Evolutionary conservation across 345 rosid genomes (phyloP), one percentile per base, ranked within the genome.

Genomic region (Nasturtium officinale): DNA sequence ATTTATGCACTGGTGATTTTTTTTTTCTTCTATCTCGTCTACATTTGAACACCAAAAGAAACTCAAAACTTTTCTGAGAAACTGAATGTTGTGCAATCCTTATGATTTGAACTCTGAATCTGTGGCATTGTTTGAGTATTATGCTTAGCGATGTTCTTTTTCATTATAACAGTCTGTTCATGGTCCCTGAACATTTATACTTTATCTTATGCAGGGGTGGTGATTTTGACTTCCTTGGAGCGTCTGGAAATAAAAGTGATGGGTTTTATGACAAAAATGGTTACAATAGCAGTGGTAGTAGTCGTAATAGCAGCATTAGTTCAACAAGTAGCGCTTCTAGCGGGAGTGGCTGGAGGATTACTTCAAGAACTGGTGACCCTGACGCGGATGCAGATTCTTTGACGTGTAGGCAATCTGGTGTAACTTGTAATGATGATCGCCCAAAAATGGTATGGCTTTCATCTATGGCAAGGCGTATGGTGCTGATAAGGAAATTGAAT

Each of bases 361-460:
- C 82, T 68, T 75, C 85, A 30, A 89, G 82, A 82, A 77, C 82
- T 77, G 92, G 90, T 57, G 99, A 96, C 73, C 96, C 90, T 52
- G 99, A 92, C 48, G 97, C 99, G 26, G 99, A 96, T 87, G 99
- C 96, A 66, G 99, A 96, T 89, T 96, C 99, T 52, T 77, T 90
- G 57, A 82, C 93, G n/a, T 90, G 97, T 66, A 87, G 89, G 77
- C 96, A 89, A 75, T 89, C 98, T 46, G 96, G 90, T 79, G 80
- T 92, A 81, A 83, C 98, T 62, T 80, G 89, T 73, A 86, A 81
- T 77, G 88, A 86, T 83, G 98, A 90, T 79, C 82, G 79, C 77
- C 81, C 51, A 43, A 92, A 92, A 82, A 52, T 72, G 94, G 99
- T 95, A 83, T 53, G 75, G 43, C 33, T 43, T 70, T 78, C 53